phyloP scores from a whole-genome alignment of 1,284 basidiomycete genomes.

The Tremellales sp. region DNA sequence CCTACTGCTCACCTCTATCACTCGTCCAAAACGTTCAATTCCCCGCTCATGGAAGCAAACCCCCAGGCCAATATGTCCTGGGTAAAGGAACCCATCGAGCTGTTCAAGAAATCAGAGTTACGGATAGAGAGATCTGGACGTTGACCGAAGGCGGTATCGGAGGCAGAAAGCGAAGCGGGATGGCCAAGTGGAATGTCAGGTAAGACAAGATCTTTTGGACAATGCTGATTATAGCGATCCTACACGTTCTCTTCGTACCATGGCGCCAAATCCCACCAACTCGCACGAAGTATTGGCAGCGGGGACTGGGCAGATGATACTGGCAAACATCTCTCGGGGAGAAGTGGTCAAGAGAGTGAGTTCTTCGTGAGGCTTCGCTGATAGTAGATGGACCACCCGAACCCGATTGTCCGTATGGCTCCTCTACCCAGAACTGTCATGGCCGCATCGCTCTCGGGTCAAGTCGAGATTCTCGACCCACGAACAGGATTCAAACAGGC shows the following conservation, averaged over 20 bases:
- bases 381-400: conserved; percentile 34
- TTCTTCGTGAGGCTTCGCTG: conserved; percentile 1
- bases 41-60: conserved; percentile 51
- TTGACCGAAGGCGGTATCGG: conserved; percentile 46
- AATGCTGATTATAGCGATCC: conserved; percentile 28
- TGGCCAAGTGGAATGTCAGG: conserved; percentile 45
- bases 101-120: conserved; percentile 68
- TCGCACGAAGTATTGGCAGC: conserved; percentile 61
- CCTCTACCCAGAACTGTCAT: conserved; percentile 53
- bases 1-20: conserved; percentile 61
- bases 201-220: conserved; percentile 15
- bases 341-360: conserved; percentile 59
- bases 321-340: conserved; percentile 74
- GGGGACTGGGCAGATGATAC: conserved; percentile 56
- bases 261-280: conserved; percentile 49
- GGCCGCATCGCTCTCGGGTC: conserved; percentile 78
- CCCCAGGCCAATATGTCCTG: conserved; percentile 4
- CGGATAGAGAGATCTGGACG: conserved; percentile 65
- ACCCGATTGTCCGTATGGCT: conserved; percentile 41
- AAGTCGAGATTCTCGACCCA: conserved; percentile 78
- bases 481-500: conserved; percentile 55
- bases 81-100: conserved; percentile 15
- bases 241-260: conserved; percentile 40
- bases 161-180: conserved; percentile 46
- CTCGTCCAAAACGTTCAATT: conserved; percentile 63